Percentiles rank a stretch among this genome's conserved stretches.
Conservation (phyloP, 768 basidiomycete genomes). For the Leccinum arenicola region DNA sequence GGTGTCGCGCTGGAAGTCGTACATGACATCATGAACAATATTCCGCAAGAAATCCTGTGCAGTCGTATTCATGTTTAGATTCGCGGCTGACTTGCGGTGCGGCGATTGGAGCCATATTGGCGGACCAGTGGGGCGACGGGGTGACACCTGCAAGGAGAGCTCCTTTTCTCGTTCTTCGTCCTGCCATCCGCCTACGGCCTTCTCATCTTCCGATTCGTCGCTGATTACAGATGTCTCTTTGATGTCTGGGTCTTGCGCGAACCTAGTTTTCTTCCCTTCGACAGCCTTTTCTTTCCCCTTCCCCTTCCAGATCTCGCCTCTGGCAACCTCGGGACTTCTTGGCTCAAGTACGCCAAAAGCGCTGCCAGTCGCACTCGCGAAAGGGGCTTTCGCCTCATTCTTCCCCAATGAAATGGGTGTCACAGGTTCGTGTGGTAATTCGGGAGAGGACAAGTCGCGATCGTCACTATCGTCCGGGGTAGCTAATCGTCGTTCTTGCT, state of each 20-base stretch:
- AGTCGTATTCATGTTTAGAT: slow-evolving; percentile 29
- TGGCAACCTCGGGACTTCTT: slow-evolving; percentile 54
- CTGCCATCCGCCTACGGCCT: slow-evolving; percentile 8
- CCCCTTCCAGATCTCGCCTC: slow-evolving; percentile 36
- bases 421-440: slow-evolving; percentile 31
- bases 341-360: slow-evolving; percentile 39
- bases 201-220: slow-evolving; percentile 7
- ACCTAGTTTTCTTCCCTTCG: slow-evolving; percentile 45
- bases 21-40: slow-evolving; percentile 70
- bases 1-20: slow-evolving; percentile 68
- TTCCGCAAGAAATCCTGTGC: slow-evolving; percentile 59
- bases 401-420: slow-evolving; percentile 32
- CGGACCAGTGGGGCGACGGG: slow-evolving; percentile 40
- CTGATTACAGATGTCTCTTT: slow-evolving; percentile 23
- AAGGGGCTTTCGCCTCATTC: slow-evolving; percentile 15
- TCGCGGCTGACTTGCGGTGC: slow-evolving; percentile 27
- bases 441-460: slow-evolving; percentile 27
- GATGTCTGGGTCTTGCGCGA: slow-evolving; percentile 31
- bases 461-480: slow-evolving; percentile 16
- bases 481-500: slow-evolving; percentile 10
- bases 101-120: slow-evolving; percentile 41
- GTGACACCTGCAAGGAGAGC: slow-evolving; percentile 56
- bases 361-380: slow-evolving; percentile 1
- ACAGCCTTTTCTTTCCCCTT: slow-evolving; percentile 24
- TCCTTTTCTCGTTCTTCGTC: slow-evolving; percentile 32